These are phyloP conservation scores for Cicer bijugum DNA, from an alignment of 306 rosid genomes.

Conservation along the genomic window DNA sequence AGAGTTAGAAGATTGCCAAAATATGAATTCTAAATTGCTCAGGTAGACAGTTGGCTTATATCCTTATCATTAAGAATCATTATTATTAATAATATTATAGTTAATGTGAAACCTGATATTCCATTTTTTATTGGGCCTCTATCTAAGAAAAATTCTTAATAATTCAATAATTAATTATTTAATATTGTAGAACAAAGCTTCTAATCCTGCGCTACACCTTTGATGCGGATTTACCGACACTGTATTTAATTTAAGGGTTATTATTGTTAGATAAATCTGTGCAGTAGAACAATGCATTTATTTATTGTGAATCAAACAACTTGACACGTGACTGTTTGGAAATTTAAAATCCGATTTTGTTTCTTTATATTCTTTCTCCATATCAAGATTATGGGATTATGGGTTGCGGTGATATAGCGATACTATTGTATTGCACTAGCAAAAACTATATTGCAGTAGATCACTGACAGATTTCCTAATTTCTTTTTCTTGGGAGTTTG, in stretches of 20 bases:
- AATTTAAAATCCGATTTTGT: constrained; percentile 25
- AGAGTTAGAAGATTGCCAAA: constrained; percentile 68
- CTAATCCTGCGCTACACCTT: neutral
- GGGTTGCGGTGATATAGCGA: constrained; percentile 25
- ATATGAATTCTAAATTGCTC: constrained; percentile 66
- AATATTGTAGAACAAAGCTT: neutral
- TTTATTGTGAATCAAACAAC: constrained; percentile 23
- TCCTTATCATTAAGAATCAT: constrained; percentile 22
- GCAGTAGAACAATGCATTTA: constrained; percentile 8
- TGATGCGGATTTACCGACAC: constrained; percentile 3
- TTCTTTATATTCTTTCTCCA: constrained; percentile 25
- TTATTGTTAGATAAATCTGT: constrained; percentile 17
- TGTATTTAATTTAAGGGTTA: constrained; percentile 27
- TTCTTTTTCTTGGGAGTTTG: constrained; percentile 23
- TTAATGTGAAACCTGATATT: constrained; percentile 29
- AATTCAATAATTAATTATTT: constrained; percentile 16
- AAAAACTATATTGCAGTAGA: constrained; percentile 24
- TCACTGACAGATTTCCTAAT: constrained; percentile 35
- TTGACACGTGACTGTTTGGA: constrained; percentile 31
- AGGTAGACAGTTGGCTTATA: constrained; percentile 53
- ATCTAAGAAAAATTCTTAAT: neutral
- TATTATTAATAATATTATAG: constrained; percentile 12
- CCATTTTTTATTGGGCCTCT: constrained; percentile 4
- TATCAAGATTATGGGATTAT: neutral
- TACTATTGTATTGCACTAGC: constrained; percentile 9